Evolutionary conservation across 306 rosid species (phyloP).

Genomic region (Ormosia emarginata): DNA sequence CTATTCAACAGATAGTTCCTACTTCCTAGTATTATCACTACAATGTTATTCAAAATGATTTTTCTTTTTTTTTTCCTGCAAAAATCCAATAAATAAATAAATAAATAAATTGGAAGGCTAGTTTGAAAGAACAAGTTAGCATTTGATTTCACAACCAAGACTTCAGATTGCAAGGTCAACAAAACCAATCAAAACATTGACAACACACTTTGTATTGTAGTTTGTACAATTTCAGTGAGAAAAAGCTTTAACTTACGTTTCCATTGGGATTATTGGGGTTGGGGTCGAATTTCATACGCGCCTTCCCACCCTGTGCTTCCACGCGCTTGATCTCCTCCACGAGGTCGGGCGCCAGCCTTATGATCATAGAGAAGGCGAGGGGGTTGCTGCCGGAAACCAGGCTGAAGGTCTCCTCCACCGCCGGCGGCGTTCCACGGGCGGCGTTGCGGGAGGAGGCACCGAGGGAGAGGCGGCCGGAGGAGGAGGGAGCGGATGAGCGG

Average conservation of each 20-base stretch:
- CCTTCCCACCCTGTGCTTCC: conserved; percentile 76
- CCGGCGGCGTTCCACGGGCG: conserved; percentile 26
- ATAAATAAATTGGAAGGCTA: background rate
- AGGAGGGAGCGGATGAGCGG: conserved; percentile 42
- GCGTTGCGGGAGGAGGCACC: conserved; percentile 51
- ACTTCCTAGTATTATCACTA: background rate
- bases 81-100: background rate
- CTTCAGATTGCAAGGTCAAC: background rate
- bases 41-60: background rate
- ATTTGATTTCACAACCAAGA: conserved; percentile 5
- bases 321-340: conserved; percentile 94
- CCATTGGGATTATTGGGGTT: conserved; percentile 53
- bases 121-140: background rate
- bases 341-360: conserved; percentile 75
- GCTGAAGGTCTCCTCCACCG: conserved; percentile 75
- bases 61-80: no score
- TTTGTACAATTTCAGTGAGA: background rate
- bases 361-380: conserved; percentile 78
- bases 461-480: conserved; percentile 54
- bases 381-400: conserved; percentile 69
- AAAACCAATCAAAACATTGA: background rate
- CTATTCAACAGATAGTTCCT: background rate
- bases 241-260: conserved; percentile 48
- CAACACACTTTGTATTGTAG: background rate
- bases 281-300: conserved; percentile 76